Evolutionary conservation across 768 basidiomycete species (phyloP).

Genomic region (Amanita inopinata): DNA sequence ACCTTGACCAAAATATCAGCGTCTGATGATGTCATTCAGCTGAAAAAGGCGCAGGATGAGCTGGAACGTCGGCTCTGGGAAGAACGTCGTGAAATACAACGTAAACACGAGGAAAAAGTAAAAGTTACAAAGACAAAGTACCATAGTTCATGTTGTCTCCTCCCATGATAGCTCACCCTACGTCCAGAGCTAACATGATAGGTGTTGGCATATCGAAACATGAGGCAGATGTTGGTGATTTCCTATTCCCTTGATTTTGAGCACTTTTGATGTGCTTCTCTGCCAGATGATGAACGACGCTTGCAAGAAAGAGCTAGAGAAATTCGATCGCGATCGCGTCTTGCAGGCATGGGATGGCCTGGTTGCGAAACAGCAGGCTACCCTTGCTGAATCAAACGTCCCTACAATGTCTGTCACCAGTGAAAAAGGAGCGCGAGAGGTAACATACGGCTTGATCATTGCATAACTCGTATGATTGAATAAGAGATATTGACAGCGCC

Average conservation of each 20-base stretch:
- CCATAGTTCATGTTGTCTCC: slow-evolving; percentile 15
- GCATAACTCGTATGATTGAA: background rate
- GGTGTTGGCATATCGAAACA: slow-evolving; percentile 57
- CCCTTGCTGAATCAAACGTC: slow-evolving; percentile 49
- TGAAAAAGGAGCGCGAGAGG: slow-evolving; percentile 44
- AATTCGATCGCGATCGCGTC: slow-evolving; percentile 62
- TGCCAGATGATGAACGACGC: slow-evolving; percentile 54
- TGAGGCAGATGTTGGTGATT: slow-evolving; percentile 48
- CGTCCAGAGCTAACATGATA: slow-evolving; percentile 53
- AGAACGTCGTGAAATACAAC: slow-evolving; percentile 52
- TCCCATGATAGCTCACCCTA: slow-evolving; percentile 7
- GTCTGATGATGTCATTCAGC: slow-evolving; percentile 26
- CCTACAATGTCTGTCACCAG: slow-evolving; percentile 63
- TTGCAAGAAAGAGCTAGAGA: slow-evolving; percentile 53
- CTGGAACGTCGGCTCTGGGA: slow-evolving; percentile 63
- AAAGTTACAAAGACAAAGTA: slow-evolving; percentile 61
- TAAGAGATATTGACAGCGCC: slow-evolving; percentile 34
- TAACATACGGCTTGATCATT: slow-evolving; percentile 16
- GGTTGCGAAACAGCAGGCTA: slow-evolving; percentile 57
- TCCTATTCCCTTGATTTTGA: slow-evolving; percentile 3
- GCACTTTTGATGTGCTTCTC: background rate
- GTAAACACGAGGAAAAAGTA: slow-evolving; percentile 63
- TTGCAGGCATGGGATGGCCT: slow-evolving; percentile 72
- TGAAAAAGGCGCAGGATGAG: slow-evolving; percentile 61
- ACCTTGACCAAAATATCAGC: background rate